Evolutionary conservation across 805 yeast genomes (phyloP), one percentile per base, ranked within the genome.

Genomic region (Cyberlindnera euphorbiae): DNA sequence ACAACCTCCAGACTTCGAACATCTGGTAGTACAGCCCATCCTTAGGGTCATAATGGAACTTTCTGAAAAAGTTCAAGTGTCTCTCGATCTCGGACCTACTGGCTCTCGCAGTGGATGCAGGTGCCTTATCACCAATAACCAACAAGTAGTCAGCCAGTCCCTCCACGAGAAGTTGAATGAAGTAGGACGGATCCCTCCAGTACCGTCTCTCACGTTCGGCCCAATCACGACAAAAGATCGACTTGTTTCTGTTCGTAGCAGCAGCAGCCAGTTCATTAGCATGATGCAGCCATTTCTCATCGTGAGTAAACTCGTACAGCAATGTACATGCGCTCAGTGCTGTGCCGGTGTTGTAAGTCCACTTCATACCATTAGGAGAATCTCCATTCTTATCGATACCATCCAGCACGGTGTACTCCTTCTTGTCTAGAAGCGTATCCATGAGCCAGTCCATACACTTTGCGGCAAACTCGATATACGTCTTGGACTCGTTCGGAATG

Each of bases 271-370:
- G 41, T 14, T 47, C 47, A 26, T 52, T 45, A 3, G 63, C 53
- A 24, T 44, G 39, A 3, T 44, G 33, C 39, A 61, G 55, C 78
- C 81, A 79, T 49, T 69, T 62, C 10, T 60, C 54, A 38, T 77
- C 73, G 14, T 64, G 55, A 29, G 83, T 80, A 41, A 61, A 59
- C 33, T 62, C 62, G 46, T 69, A 78, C 47, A 79, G 56, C 47
- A 66, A 56, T 12, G 73, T 58, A 8, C 74, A 66, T 1, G 79
- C 75, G 9, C 79, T 70, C 23, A 81, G 49, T 0, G 86, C 75
- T 9, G 81, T 71, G 16, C 88, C 88, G 9, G 75, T 70, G 58
- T 80, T 81, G 56, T 80, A 80, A 6, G 84, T 70, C 73, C 79
- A 77, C 58, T 80, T 79, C 49, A 67, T 66, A 14, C 64, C 64